Conservation (phyloP, 306 rosid species). For the Cotoneaster glaucophyllus region DNA sequence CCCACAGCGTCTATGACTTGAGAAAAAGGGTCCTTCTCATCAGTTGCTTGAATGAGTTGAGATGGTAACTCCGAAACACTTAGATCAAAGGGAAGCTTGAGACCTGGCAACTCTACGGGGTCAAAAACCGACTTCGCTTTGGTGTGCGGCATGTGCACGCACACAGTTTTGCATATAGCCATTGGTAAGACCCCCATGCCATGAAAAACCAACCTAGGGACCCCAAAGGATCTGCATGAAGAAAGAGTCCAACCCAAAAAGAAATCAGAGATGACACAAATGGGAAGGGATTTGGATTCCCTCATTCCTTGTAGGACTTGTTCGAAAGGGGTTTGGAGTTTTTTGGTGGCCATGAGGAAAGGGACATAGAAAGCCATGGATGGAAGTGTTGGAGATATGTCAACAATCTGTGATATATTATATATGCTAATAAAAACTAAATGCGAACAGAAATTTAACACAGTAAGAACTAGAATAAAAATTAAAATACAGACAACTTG, state of each 20-base stretch:
- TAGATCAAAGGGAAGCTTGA: slow-evolving; percentile 8
- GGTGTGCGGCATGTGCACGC: background rate
- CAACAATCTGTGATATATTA: too few relatives aligned
- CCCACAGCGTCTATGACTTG: slow-evolving; percentile 7
- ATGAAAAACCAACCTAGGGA: slow-evolving; percentile 23
- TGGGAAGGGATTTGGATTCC: slow-evolving; percentile 1
- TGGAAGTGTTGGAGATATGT: too few relatives aligned
- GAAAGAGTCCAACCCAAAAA: slow-evolving; percentile 27
- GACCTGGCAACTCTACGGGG: slow-evolving; percentile 7
- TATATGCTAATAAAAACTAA: too few relatives aligned
- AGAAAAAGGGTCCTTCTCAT: background rate
- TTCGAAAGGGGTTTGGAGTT: slow-evolving; percentile 18
- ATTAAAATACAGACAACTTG: too few relatives aligned
- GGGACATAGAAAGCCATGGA: background rate
- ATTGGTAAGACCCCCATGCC: slow-evolving; percentile 26
- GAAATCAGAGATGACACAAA: slow-evolving; percentile 25
- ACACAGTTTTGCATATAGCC: slow-evolving; percentile 23
- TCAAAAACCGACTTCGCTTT: background rate
- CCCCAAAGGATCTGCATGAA: slow-evolving; percentile 12
- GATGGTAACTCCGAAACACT: slow-evolving; percentile 9
- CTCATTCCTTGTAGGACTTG: slow-evolving; percentile 10
- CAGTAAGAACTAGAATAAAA: too few relatives aligned
- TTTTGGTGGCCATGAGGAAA: slow-evolving; percentile 18
- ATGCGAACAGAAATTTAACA: too few relatives aligned
- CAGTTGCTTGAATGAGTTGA: background rate